Evolutionary conservation across 495 filamentous ascomycete genomes (phyloP), one percentile per base, ranked within the genome.

Genomic region (Trichoderma parareesei): DNA sequence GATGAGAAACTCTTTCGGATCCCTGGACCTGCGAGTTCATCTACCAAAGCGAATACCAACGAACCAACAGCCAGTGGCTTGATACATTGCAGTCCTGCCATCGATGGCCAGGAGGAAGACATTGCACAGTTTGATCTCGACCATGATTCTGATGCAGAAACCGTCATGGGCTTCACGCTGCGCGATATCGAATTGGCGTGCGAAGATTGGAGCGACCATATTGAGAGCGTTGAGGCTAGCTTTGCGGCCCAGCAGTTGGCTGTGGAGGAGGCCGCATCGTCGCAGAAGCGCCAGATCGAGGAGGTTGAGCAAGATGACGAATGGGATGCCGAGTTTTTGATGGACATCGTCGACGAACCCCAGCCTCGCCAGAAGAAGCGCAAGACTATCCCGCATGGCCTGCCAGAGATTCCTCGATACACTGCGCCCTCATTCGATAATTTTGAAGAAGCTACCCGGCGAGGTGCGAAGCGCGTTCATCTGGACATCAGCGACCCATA

Each of bases 401-500:
- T 81, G 61, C 74, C 79, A 65, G 68, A 75, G 43, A 72, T 81
- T 59, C 68, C 76, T 49, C 70, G 71, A 27, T 76, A 80, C 63
- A 74, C 75, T 18, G 73, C 73, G 27, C 71, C 78, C 61, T 69
- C 77, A 66, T 74, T 86, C 57, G 81, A 85, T 62, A 70, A 78
- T 66, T 83, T 84, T 41, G 75, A 81, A 61, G 80, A 86, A 69
- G 82, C 84, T 16, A 90, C 88, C 5, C 77, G 86, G 4, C 84
- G 84, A 65, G 76, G 92, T 65, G 87, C 88, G 35, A 91, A 90
- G 72, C 85, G 81, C 42, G 87, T 95, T 53, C 83, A 84, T 1
- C 82, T 99, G n/a, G 92, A 98, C 69, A 81, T 96, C 67, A 92
- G 93, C 67, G 94, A 99, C 71, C 91, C 91, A 0, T 84, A 91